Evolutionary conservation across 176 grass and related monocot genomes (phyloP).

Genomic region (Carex kokanica): DNA sequence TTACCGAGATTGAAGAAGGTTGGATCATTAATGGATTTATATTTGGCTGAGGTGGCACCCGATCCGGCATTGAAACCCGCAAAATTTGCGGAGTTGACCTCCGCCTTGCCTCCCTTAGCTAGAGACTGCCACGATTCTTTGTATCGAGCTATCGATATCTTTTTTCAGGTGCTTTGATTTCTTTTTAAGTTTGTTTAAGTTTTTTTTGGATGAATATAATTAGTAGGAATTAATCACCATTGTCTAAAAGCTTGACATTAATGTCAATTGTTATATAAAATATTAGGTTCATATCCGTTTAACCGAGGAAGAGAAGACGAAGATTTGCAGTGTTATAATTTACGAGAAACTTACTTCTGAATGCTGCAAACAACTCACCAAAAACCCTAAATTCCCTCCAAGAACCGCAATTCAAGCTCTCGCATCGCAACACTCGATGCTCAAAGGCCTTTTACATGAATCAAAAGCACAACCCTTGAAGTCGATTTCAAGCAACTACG

Average conservation of each 20-base stretch:
- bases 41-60: slow-evolving; percentile 83
- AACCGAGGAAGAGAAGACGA: slow-evolving; percentile 83
- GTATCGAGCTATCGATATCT: slow-evolving; percentile 85
- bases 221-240: background rate
- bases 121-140: slow-evolving; percentile 84
- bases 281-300: slow-evolving; percentile 57
- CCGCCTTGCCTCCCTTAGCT: slow-evolving; percentile 48
- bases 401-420: slow-evolving; percentile 77
- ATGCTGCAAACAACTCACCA: slow-evolving; percentile 78
- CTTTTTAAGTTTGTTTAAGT: no score
- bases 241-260: background rate
- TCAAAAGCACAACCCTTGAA: background rate
- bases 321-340: slow-evolving; percentile 68
- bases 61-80: slow-evolving; percentile 62
- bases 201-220: background rate
- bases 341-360: slow-evolving; percentile 96
- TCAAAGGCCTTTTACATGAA: slow-evolving; percentile 64
- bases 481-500: slow-evolving; percentile 7
- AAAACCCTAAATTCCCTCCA: slow-evolving; percentile 67
- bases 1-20: slow-evolving; percentile 55
- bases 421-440: slow-evolving; percentile 72
- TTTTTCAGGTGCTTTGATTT: slow-evolving; percentile 62
- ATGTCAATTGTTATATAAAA: slow-evolving; percentile 11
- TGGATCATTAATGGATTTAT: slow-evolving; percentile 61
- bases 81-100: slow-evolving; percentile 62